phyloP scores from a whole-genome alignment of 306 rosid genomes.

The Clitoria ternatea region DNA sequence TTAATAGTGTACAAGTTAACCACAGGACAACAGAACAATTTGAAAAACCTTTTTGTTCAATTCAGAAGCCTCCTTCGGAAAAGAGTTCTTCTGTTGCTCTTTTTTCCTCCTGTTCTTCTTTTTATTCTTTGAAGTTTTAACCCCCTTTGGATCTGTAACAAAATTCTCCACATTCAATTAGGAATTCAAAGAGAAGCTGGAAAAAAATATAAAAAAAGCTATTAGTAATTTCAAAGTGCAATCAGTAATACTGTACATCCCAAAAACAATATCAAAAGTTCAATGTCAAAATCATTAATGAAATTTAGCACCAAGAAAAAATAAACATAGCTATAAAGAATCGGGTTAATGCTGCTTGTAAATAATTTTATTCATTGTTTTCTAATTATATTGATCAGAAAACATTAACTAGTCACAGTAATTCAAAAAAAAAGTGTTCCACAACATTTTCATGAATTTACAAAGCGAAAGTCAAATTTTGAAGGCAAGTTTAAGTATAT shows the following conservation, averaged over 20 bases:
- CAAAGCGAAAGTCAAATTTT: neutral
- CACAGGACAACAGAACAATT: neutral
- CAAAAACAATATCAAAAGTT: neutral
- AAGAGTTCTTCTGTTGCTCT: conserved; percentile 66
- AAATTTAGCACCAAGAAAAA: neutral
- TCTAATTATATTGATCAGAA: neutral
- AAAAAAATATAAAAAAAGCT: neutral
- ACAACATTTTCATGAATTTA: neutral
- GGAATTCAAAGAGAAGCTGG: conserved; percentile 18
- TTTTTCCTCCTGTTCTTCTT: conserved; percentile 88
- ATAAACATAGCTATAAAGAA: neutral
- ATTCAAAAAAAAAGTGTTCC: neutral
- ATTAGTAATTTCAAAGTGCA: conserved; percentile 3
- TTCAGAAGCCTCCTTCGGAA: conserved; percentile 45
- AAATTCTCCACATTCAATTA: conserved; percentile 29
- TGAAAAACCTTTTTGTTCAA: conserved; percentile 47
- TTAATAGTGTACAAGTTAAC: neutral
- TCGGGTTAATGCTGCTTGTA: neutral
- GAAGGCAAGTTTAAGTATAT: neutral
- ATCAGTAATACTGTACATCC: neutral
- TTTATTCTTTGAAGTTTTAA: conserved; percentile 68
- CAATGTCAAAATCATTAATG: neutral
- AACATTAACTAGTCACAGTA: neutral
- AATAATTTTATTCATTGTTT: neutral
- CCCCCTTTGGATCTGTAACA: conserved; percentile 65